Evolutionary conservation across 495 filamentous ascomycete genomes (phyloP).

Genomic region (Penicillium macrosclerotiorum): DNA sequence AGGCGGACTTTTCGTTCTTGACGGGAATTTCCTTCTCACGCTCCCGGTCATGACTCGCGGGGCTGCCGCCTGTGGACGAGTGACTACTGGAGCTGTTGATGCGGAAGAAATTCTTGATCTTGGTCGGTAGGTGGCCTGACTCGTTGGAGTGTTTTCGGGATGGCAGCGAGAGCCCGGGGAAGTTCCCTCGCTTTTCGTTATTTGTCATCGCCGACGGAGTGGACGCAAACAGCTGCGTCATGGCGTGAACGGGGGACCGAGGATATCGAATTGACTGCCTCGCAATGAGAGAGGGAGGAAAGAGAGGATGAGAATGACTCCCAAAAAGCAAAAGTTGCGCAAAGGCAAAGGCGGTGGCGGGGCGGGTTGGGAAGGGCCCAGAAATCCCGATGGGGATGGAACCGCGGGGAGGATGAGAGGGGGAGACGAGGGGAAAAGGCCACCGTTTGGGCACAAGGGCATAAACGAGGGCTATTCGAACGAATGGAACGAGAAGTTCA

Average conservation of each 20-base stretch:
- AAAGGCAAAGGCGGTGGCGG: conserved; percentile 12
- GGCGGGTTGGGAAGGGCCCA: conserved; percentile 5
- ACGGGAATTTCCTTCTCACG: conserved; percentile 36
- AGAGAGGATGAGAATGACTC: background rate
- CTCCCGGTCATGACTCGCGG: conserved; percentile 42
- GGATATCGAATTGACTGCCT: background rate
- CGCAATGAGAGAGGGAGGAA: no score
- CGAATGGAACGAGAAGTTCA: conserved; percentile 10
- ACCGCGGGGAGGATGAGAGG: conserved; percentile 10
- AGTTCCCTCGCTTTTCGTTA: conserved; percentile 48
- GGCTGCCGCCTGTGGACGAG: conserved; percentile 38
- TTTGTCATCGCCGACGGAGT: conserved; percentile 39
- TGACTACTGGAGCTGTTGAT: conserved; percentile 72
- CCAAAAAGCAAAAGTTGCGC: conserved; percentile 6
- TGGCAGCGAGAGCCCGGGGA: conserved; percentile 42
- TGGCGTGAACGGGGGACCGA: conserved; percentile 18
- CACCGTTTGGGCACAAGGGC: no score
- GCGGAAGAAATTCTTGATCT: conserved; percentile 96
- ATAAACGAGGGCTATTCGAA: conserved; percentile 20
- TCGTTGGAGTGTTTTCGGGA: conserved; percentile 52
- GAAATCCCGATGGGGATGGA: conserved; percentile 18
- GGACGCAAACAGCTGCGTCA: conserved; percentile 50
- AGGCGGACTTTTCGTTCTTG: conserved; percentile 61
- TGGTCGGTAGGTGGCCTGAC: conserved; percentile 72
- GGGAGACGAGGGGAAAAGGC: conserved; percentile 9